Evolutionary conservation across 176 grass and related monocot species (phyloP), one percentile per base, ranked within the genome.

Genomic region (Eremochloa ophiuroides): DNA sequence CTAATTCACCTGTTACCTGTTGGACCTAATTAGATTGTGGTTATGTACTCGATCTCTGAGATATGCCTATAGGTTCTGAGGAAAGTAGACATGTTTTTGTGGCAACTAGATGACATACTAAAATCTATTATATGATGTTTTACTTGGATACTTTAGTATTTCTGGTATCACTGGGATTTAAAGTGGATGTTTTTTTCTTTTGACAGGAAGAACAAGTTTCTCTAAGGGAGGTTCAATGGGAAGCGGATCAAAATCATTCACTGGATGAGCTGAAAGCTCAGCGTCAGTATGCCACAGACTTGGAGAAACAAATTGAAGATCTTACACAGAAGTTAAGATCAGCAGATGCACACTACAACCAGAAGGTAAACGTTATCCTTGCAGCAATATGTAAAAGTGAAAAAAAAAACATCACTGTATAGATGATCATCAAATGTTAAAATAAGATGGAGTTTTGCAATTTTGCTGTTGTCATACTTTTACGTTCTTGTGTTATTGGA

Each of bases 231-330:
- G 76, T 76, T 56, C 82, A 89, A 53, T 84, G 77, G 63, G 82
- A 85, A 76, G 13, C 26, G 7, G 28, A 74, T 51, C 55, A 76
- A 50, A 76, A 76, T 61, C 64, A 71, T 70, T 85, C 83, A 38
- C 10, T 59, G 39, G 64, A 37, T 76, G 87, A 82, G 46, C 27
- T 85, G 73, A 37, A 85, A 65, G 65, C 73, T 82, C 83, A 89
- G 44, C 65, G 60, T 72, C 78, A 89, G 37, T 43, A 85, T 55
- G 76, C 70, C 46, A 67, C n/a, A 7, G 75, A 80, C 43, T 34
- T 87, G 30, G 89, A 91, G 43, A 91, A 79, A 84, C 76, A 91
- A 84, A 80, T 87, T 10, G 29, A 68, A 84, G 51, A 22, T 67
- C 89, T 87, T 30, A 80, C 76, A 30, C 70, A 87, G n/a, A 82